Base-by-base conservation (phyloP, 2,329 filamentous ascomycete genomes). In the Aspergillus puulaauensis region DNA sequence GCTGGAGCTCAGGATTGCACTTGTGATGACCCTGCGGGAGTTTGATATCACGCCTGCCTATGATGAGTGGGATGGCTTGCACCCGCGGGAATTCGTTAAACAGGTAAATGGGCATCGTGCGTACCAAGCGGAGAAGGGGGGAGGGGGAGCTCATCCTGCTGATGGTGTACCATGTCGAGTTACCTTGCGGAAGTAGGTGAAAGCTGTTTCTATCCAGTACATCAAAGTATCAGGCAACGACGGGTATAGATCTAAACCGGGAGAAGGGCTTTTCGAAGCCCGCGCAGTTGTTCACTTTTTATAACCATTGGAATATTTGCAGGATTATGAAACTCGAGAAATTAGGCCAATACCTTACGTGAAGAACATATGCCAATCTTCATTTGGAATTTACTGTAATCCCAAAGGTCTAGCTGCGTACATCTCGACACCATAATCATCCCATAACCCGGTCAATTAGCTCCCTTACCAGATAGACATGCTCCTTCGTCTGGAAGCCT, bases 1-100 rank as follows among this genome's bases (percentile, higher is more conserved):
- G 63, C 68, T 81, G 24, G 78, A 81, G 60, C 49, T 71, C 14
- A 64, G 67, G 44, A 60, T 67, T n/a, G 60, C 61, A 0, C 56
- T 73, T 9, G 61, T 67, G 19, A 52, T 72, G 58, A 59, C 61
- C 3, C 47, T 65, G 23, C 56, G 66, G 6, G 58, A 50, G 23
- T 69, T 71, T 50, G 61, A 67, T 19, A 63, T 71, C 49, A 56
- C 62, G n/a, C 50, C 54, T 21, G 58, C 50, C 3, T 61, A 61
- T 33, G 57, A 49, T 21, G 39, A 56, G 39, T 57, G 57, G 57
- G 57, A 57, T 31, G 9, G 21, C 1, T 4, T 50, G 1, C 11
- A 58, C 35, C 52, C 52, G 4, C 40, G 17, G 3, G 35, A 39
- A 2, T 37, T 14, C 9, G 9, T 49, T 12, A 55, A 49, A n/a